phyloP scores from a whole-genome alignment of 768 basidiomycete species.

The Suillus variegatus region DNA sequence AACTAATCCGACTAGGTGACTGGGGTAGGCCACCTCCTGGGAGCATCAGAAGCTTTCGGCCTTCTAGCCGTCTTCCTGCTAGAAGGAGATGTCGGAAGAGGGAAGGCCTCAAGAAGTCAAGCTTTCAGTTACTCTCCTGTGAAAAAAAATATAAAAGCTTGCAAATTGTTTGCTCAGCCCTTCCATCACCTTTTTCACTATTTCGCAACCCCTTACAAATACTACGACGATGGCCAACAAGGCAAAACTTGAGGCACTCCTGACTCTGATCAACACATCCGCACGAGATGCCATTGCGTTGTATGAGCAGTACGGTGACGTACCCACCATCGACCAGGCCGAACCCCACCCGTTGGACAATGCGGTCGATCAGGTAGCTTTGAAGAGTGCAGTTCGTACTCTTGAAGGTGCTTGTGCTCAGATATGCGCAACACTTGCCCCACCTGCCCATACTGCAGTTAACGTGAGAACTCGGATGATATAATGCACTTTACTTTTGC shows the following conservation, averaged over 20 bases:
- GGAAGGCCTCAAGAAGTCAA: neutral
- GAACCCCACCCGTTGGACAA: conserved; percentile 37
- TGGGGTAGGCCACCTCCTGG: neutral
- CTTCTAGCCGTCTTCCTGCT: neutral
- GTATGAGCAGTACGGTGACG: conserved; percentile 30
- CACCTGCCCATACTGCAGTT: conserved; percentile 31
- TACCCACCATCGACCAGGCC: conserved; percentile 38
- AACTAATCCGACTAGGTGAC: neutral
- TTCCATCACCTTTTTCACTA: neutral
- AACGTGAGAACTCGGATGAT: conserved; percentile 25
- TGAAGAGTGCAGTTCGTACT: conserved; percentile 27
- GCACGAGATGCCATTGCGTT: conserved; percentile 34
- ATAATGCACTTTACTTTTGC: neutral
- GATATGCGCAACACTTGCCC: conserved; percentile 35
- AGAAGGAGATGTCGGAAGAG: neutral
- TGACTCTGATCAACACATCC: conserved; percentile 33
- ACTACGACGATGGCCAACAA: conserved; percentile 15
- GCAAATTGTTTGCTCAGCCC: neutral
- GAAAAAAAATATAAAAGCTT: conserved; percentile 3
- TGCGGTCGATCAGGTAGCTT: conserved; percentile 20
- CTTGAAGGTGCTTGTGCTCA: conserved; percentile 40
- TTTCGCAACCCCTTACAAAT: neutral
- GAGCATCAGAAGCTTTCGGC: neutral
- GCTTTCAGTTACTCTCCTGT: neutral
- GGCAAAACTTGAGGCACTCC: conserved; percentile 27